Conservation (phyloP, 1,284 basidiomycete genomes). For the Rhodotorula sp. region DNA sequence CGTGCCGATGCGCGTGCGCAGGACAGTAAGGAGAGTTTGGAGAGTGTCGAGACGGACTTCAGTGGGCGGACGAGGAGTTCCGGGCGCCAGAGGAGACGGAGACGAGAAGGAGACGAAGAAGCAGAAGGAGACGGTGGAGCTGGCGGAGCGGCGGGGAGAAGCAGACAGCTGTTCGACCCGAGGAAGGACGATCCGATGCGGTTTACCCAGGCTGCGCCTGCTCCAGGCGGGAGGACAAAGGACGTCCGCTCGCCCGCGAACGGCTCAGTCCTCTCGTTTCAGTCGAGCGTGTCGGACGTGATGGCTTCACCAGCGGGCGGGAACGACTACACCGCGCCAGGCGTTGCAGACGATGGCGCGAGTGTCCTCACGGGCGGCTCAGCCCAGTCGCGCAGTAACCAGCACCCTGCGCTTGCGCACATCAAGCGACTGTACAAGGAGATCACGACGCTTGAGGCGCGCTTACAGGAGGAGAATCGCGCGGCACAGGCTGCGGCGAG, state of each 20-base stretch:
- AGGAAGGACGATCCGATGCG: conserved; percentile 78
- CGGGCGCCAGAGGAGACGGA: conserved; percentile 2
- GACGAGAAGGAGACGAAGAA: conserved; percentile 7
- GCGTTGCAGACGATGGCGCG: conserved; percentile 55
- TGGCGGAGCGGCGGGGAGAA: background rate
- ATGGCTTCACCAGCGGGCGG: background rate
- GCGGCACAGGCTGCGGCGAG: conserved; percentile 14
- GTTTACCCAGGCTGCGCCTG: conserved; percentile 54
- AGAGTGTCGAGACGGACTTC: conserved; percentile 28
- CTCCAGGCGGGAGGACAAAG: background rate
- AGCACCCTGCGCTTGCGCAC: conserved; percentile 63
- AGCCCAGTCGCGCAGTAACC: background rate
- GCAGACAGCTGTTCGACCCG: conserved; percentile 73
- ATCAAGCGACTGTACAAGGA: conserved; percentile 76
- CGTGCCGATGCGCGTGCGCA: background rate
- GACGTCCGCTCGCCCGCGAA: conserved; percentile 12
- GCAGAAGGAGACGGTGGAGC: background rate
- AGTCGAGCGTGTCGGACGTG: conserved; percentile 24
- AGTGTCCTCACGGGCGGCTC: conserved; percentile 65
- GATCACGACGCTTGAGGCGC: conserved; percentile 69
- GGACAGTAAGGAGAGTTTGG: conserved; percentile 33
- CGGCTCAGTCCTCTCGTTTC: conserved; percentile 25
- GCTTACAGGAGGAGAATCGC: conserved; percentile 62
- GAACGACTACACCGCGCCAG: background rate
- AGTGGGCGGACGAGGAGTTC: conserved; percentile 22